Conservation (phyloP, 2,329 filamentous ascomycete genomes). For the Fusarium humuli region DNA sequence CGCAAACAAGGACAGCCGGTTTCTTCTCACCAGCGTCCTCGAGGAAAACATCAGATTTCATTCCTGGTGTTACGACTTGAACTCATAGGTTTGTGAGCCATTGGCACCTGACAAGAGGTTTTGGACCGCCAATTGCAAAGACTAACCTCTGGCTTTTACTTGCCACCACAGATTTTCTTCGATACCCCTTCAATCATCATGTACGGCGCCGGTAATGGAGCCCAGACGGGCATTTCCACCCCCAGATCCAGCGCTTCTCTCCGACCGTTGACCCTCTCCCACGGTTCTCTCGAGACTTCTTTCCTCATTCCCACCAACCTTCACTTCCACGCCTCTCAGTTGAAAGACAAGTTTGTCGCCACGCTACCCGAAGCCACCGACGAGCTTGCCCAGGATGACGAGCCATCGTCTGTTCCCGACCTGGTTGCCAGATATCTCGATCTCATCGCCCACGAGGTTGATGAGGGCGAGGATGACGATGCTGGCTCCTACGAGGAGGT, state of each 20-base stretch:
- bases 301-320: slow-evolving; percentile 95
- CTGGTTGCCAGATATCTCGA: slow-evolving; percentile 94
- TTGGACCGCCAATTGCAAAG: not conserved
- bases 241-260: slow-evolving; percentile 93
- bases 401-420: slow-evolving; percentile 95
- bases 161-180: slow-evolving; percentile 48
- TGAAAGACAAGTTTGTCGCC: slow-evolving; percentile 89
- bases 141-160: slow-evolving; percentile 34
- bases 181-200: slow-evolving; percentile 69
- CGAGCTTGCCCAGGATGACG: slow-evolving; percentile 96
- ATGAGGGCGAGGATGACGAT: slow-evolving; percentile 89
- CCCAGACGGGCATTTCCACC: slow-evolving; percentile 96
- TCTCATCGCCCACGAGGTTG: slow-evolving; percentile 87
- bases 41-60: slow-evolving; percentile 43
- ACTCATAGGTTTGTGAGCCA: slow-evolving; percentile 50
- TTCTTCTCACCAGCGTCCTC: slow-evolving; percentile 45
- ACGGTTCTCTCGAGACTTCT: slow-evolving; percentile 95
- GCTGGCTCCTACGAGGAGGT: slow-evolving; percentile 93
- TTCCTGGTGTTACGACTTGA: slow-evolving; percentile 45
- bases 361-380: slow-evolving; percentile 92
- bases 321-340: slow-evolving; percentile 94
- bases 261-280: slow-evolving; percentile 87
- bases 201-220: slow-evolving; percentile 86
- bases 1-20: slow-evolving; percentile 45
- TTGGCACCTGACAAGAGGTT: not conserved